Percentiles rank a stretch among this genome's conserved stretches.
Evolutionary conservation across 139 green algal species (phyloP).

Genomic region (Picochlorum sp.): DNA sequence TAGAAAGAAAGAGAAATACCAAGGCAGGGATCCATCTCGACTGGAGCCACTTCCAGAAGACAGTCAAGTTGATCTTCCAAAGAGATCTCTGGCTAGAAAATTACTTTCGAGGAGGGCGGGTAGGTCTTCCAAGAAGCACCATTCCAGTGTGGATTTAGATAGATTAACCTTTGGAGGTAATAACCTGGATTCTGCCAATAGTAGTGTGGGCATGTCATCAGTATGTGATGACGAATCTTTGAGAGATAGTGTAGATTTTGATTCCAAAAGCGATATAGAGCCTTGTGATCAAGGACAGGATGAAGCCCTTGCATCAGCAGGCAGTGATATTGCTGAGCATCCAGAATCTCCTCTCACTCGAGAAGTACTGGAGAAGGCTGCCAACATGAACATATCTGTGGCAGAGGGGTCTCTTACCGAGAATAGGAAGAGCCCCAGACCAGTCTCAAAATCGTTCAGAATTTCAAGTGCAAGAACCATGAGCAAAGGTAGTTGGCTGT

Average conservation of each 20-base stretch:
- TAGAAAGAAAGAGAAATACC: conserved; percentile 38
- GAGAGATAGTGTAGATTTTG: no score
- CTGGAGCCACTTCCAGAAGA: conserved; percentile 18
- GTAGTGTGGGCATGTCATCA: not conserved
- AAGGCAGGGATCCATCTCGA: conserved; percentile 12
- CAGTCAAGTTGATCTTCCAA: not conserved
- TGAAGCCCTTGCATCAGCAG: conserved; percentile 17
- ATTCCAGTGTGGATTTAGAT: conserved; percentile 5
- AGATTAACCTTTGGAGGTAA: conserved; percentile 24
- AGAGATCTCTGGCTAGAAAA: conserved; percentile 22
- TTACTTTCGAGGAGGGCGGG: conserved; percentile 9
- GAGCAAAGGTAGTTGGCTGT: not conserved
- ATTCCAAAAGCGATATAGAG: no score
- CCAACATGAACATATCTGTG: not conserved
- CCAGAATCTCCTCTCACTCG: not conserved
- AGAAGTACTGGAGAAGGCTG: conserved; percentile 1
- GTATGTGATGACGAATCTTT: not conserved
- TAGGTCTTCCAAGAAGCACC: conserved; percentile 5
- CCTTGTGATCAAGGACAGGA: conserved; percentile 15
- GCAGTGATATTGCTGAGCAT: not conserved
- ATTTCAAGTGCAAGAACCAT: not conserved
- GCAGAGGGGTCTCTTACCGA: not conserved
- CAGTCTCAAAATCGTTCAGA: not conserved
- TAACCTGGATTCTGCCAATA: not conserved
- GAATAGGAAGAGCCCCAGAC: not conserved